phyloP scores from a whole-genome alignment of 176 grass and related monocot genomes.

The Miscanthus lutarioriparius region DNA sequence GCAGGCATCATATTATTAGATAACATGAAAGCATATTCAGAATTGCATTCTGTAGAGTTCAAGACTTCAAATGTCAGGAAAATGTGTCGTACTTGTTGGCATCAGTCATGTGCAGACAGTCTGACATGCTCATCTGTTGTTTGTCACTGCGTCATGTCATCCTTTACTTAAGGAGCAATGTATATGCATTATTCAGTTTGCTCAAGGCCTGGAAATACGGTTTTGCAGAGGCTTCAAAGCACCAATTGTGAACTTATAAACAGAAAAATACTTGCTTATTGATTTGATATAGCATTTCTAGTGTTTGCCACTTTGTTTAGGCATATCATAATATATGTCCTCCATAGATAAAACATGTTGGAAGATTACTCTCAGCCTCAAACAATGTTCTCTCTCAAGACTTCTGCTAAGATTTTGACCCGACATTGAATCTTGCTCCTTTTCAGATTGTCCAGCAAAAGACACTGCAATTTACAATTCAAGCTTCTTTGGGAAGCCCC shows the following conservation, averaged over 20 bases:
- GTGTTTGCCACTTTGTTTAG: not conserved
- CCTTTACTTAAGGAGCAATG: not conserved
- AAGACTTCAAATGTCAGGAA: no score
- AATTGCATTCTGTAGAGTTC: not conserved
- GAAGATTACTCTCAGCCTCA: not conserved
- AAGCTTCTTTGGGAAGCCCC: constrained; percentile 17
- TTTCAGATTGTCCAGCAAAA: constrained; percentile 19
- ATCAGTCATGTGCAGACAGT: no score
- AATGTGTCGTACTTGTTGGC: no score
- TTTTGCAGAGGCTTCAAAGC: not conserved
- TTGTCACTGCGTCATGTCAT: not conserved
- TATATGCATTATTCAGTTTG: not conserved
- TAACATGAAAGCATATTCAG: not conserved
- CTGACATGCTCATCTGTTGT: not conserved
- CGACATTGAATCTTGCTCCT: not conserved
- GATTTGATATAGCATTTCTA: not conserved
- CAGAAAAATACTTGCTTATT: not conserved
- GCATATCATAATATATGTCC: not conserved
- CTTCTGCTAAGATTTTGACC: not conserved
- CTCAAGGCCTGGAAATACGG: not conserved
- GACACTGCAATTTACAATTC: constrained; percentile 3
- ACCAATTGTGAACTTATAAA: not conserved
- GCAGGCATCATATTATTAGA: not conserved
- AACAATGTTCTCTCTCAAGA: not conserved
- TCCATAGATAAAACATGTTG: not conserved